Evolutionary conservation across 202 grass and related monocot species (phyloP).

Genomic region (Setaria italica): DNA sequence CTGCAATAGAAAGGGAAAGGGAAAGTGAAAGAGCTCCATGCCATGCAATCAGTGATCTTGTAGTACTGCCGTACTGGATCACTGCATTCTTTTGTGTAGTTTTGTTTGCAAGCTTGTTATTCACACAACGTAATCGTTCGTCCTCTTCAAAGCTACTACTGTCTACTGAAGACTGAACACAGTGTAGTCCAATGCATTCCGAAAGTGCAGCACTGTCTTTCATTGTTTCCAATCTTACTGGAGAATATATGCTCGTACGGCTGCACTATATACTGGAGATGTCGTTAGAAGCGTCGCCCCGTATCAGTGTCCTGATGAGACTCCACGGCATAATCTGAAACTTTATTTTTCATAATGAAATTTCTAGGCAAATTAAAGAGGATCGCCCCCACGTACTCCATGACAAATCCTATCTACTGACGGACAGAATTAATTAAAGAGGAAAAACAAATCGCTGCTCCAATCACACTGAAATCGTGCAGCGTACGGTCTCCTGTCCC

Average conservation of each 20-base stretch:
- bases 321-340: background rate
- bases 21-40: conserved; percentile 43
- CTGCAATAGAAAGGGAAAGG: conserved; percentile 36
- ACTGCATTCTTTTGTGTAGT: background rate
- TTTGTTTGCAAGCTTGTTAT: conserved; percentile 26
- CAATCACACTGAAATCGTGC: conserved; percentile 27
- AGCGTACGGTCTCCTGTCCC: conserved; percentile 1
- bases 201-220: conserved; percentile 4
- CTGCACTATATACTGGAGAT: background rate
- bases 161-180: background rate
- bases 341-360: background rate
- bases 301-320: background rate
- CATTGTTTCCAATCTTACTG: background rate
- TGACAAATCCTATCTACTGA: background rate
- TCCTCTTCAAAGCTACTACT: background rate
- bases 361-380: background rate
- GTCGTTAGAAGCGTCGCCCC: background rate
- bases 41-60: background rate
- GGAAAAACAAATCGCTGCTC: background rate
- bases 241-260: background rate
- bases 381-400: background rate
- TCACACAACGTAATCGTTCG: background rate
- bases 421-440: background rate
- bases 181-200: background rate
- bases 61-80: background rate